Evolutionary conservation across 2,329 filamentous ascomycete species (phyloP).

Genomic region (Pseudogymnoascus sp.): DNA sequence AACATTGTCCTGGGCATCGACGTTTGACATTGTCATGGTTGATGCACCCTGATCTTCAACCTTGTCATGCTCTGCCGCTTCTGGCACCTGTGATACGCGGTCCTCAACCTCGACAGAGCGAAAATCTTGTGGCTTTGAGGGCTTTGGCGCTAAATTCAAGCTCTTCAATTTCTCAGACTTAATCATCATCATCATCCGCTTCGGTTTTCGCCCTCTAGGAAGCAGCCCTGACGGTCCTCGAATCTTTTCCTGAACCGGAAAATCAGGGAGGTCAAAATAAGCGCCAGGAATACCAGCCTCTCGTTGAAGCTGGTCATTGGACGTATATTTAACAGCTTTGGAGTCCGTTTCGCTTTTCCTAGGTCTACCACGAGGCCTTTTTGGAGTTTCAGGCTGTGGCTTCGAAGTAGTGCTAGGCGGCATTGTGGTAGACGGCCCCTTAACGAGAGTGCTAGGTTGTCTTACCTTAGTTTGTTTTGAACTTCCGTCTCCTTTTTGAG

Average conservation of each 20-base stretch:
- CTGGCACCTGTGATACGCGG: background rate
- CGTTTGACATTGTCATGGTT: background rate
- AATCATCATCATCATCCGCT: slow-evolving; percentile 15
- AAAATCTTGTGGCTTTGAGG: slow-evolving; percentile 14
- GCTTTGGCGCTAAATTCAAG: slow-evolving; percentile 8
- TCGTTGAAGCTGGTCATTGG: slow-evolving; percentile 16
- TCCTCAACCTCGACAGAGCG: slow-evolving; percentile 12
- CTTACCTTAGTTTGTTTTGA: background rate
- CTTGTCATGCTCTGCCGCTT: slow-evolving; percentile 2
- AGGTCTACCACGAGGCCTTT: background rate
- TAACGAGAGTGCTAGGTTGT: background rate
- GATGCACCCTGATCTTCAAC: background rate
- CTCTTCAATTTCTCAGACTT: slow-evolving; percentile 16
- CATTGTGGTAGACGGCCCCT: background rate
- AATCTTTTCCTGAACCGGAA: background rate
- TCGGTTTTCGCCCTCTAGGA: slow-evolving; percentile 5
- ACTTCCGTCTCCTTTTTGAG: background rate
- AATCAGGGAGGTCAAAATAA: slow-evolving; percentile 16
- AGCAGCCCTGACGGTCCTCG: background rate
- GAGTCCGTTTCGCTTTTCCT: background rate
- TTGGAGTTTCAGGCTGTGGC: background rate
- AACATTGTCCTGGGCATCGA: background rate
- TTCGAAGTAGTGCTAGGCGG: background rate
- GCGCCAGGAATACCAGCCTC: slow-evolving; percentile 17
- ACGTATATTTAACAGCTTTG: background rate